Percentiles rank a stretch among this genome's conserved stretches.
Conservation (phyloP, 2,329 filamentous ascomycete genomes). For the Tothia fuscella region DNA sequence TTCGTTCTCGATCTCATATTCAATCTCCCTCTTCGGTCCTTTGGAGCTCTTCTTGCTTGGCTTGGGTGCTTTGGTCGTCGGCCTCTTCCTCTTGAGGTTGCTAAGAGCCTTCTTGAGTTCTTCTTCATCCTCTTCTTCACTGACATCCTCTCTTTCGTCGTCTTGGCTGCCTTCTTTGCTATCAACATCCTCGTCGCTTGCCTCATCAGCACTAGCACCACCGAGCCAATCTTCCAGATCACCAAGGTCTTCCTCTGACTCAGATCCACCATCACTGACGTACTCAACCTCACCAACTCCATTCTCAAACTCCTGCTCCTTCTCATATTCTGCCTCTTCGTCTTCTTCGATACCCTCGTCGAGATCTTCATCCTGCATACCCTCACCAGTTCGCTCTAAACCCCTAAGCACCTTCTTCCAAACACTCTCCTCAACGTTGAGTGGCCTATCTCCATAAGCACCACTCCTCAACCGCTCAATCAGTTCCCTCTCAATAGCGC, state of each 20-base stretch:
- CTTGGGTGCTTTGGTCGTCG: slow-evolving; percentile 37
- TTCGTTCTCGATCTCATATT: slow-evolving; percentile 60
- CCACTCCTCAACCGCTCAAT: slow-evolving; percentile 84
- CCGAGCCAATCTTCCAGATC: slow-evolving; percentile 87
- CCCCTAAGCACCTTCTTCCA: slow-evolving; percentile 96
- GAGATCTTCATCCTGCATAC: slow-evolving; percentile 70
- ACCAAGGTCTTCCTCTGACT: slow-evolving; percentile 57
- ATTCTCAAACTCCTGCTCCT: slow-evolving; percentile 48
- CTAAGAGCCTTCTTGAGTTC: slow-evolving; percentile 45
- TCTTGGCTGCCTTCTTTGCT: slow-evolving; percentile 43
- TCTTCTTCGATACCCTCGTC: slow-evolving; percentile 78
- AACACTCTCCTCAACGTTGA: slow-evolving; percentile 89
- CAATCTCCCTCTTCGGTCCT: slow-evolving; percentile 58
- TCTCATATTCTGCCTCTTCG: slow-evolving; percentile 57
- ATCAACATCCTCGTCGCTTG: slow-evolving; percentile 28
- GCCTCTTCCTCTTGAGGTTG: slow-evolving; percentile 45
- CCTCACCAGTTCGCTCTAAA: slow-evolving; percentile 78
- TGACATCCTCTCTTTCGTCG: slow-evolving; percentile 44
- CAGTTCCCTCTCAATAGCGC: slow-evolving; percentile 88
- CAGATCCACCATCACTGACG: slow-evolving; percentile 64
- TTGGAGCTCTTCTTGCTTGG: slow-evolving; percentile 45
- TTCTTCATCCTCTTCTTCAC: slow-evolving; percentile 40
- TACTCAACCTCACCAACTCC: slow-evolving; percentile 77
- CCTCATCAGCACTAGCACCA: slow-evolving; percentile 46
- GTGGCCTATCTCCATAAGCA: slow-evolving; percentile 83